Base-by-base conservation (phyloP, 148 eudicot species). In the Persicaria maculosa region DNA sequence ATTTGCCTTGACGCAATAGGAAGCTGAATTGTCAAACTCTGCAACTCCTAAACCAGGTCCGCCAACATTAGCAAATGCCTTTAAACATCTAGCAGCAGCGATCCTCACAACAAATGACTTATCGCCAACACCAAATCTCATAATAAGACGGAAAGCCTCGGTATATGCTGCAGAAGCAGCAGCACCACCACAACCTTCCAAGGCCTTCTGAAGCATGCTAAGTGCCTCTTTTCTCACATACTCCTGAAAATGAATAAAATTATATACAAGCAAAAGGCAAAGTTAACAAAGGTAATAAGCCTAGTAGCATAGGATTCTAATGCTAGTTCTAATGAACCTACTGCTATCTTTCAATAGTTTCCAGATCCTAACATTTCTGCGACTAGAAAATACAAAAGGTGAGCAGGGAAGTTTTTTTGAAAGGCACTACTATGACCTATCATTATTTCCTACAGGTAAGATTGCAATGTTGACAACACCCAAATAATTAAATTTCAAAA, bases 71-170 rank as follows among this genome's bases (percentile, higher is more conserved):
- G 97, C 94, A 83, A 90, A 90, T 43, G 99, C 89, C 84, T 83
- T 90, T 55, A 95, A 83, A 85, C 99, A 92, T 89, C 97, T 89
- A 76, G 99, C 99, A 88, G 99, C 99, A 86, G 96, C 93, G 86
- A 83, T 89, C 84, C 93, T 92, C 53, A 95, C 99, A 31, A 83
- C 84, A 71, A 84, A 84, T 82, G 96, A 90, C 83, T 92, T 95
- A 78, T 95, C 99, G 40, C 82, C 88, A 61, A 88, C 88, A 79
- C 89, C 99, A 73, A 84, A 77, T 72, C 93, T 82, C 84, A 81
- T 87, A 48, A 95, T 84, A 44, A 92, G 75, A 55, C 96, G 93
- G 74, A 81, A 95, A 73, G 94, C 96, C 80, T 95, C 99, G 5
- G 85, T 73, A 80, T 92, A 95, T 58, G 93, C 99, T 47, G 91